Percentiles rank a stretch among this genome's conserved stretches.
These are phyloP conservation scores for Fusarium sp. DNA, from an alignment of 2,329 filamentous ascomycete genomes.

Conservation along the genomic window DNA sequence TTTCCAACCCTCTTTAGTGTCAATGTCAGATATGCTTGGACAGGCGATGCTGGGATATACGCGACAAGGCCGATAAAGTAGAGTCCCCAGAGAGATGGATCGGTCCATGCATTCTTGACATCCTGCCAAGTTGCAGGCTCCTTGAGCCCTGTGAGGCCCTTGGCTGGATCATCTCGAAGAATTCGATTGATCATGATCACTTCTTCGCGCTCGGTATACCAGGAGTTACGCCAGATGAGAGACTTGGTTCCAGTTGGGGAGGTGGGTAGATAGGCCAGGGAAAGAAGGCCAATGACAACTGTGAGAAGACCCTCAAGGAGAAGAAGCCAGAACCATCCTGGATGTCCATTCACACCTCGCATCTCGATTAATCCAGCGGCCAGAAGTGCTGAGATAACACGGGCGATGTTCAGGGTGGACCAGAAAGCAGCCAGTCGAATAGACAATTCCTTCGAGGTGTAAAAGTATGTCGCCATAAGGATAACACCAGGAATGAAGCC, in stretches of 20 bases:
- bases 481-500: constrained; percentile 72
- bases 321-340: constrained; percentile 69
- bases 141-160: constrained; percentile 61
- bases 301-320: constrained; percentile 60
- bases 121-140: constrained; percentile 58
- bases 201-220: constrained; percentile 76
- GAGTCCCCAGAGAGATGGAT: constrained; percentile 63
- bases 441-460: constrained; percentile 75
- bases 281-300: constrained; percentile 64
- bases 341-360: constrained; percentile 59
- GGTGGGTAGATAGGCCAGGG: constrained; percentile 70
- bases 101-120: constrained; percentile 59
- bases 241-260: constrained; percentile 75
- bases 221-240: constrained; percentile 70
- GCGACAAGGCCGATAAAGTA: constrained; percentile 63
- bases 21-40: constrained; percentile 65
- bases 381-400: constrained; percentile 62
- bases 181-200: constrained; percentile 76
- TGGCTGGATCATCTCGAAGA: constrained; percentile 66
- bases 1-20: constrained; percentile 66
- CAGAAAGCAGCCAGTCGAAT: constrained; percentile 77
- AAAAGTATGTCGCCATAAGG: constrained; percentile 78
- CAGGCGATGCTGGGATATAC: constrained; percentile 63
- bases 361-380: constrained; percentile 63
- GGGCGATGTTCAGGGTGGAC: constrained; percentile 62